These are phyloP conservation scores for Mucor indicus DNA, from an alignment of 371 early-diverging fungal species.

Conservation along the genomic window DNA sequence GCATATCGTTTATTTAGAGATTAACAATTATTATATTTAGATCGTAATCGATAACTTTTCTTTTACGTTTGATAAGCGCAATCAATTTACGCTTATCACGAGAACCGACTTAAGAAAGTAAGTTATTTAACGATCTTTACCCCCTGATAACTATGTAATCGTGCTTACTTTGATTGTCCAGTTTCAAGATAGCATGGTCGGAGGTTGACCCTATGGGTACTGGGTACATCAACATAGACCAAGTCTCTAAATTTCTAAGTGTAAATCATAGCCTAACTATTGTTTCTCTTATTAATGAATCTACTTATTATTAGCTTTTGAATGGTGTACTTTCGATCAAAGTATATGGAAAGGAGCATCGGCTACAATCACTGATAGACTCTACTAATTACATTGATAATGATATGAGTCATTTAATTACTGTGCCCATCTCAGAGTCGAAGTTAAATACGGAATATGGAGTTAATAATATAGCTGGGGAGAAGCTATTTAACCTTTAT, in stretches of 20 bases:
- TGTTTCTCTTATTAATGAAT: background rate
- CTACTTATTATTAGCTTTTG: conserved; percentile 19
- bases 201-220: conserved; percentile 47
- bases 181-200: conserved; percentile 51
- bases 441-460: background rate
- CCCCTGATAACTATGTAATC: no score
- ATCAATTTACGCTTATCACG: conserved; percentile 47
- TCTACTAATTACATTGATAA: conserved; percentile 22
- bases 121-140: no score
- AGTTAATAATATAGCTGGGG: conserved; percentile 15
- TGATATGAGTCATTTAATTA: conserved; percentile 15
- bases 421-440: conserved; percentile 10
- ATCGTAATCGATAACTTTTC: conserved; percentile 56
- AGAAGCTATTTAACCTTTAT: conserved; percentile 25
- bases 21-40: conserved; percentile 7
- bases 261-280: conserved; percentile 9
- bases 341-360: conserved; percentile 39
- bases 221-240: conserved; percentile 39
- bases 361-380: conserved; percentile 28
- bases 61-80: conserved; percentile 52
- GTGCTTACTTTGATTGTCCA: conserved; percentile 10
- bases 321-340: conserved; percentile 44
- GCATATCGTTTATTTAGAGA: background rate
- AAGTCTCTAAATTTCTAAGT: conserved; percentile 40
- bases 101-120: conserved; percentile 45